Evolutionary conservation across 805 yeast genomes (phyloP).

Genomic region (Komagataella mondaviorum): DNA sequence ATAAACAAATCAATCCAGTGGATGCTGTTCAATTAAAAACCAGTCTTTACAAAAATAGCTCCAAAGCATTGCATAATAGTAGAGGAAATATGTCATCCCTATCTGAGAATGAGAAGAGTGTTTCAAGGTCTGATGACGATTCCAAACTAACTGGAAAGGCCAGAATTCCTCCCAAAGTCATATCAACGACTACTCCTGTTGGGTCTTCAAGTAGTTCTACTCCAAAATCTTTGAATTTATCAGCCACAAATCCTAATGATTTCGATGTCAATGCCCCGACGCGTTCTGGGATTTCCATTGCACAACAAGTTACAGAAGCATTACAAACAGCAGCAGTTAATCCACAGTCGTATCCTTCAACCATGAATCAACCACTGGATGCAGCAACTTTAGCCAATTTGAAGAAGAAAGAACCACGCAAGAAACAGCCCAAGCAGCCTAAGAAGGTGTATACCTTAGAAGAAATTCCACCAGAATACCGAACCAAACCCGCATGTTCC

Average conservation of each 20-base stretch:
- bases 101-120: neutral
- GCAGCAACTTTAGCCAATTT: neutral
- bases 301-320: neutral
- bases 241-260: neutral
- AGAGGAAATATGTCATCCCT: neutral
- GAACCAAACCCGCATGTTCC: slow-evolving; percentile 74
- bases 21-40: slow-evolving; percentile 48
- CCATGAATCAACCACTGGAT: slow-evolving; percentile 5
- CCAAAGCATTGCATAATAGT: neutral
- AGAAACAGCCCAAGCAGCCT: slow-evolving; percentile 36
- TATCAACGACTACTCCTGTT: neutral
- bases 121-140: neutral
- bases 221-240: neutral
- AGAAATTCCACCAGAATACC: slow-evolving; percentile 79
- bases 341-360: slow-evolving; percentile 7
- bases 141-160: neutral
- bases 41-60: slow-evolving; percentile 22
- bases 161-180: neutral
- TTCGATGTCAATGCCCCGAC: neutral
- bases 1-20: slow-evolving; percentile 39
- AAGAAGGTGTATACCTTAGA: slow-evolving; percentile 62
- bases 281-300: neutral
- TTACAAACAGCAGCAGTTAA: slow-evolving; percentile 4
- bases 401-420: slow-evolving; percentile 14
- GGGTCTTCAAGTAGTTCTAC: neutral